Evolutionary conservation across 2,329 filamentous ascomycete species (phyloP), one percentile per base, ranked within the genome.

Genomic region (Botrytis medusae): DNA sequence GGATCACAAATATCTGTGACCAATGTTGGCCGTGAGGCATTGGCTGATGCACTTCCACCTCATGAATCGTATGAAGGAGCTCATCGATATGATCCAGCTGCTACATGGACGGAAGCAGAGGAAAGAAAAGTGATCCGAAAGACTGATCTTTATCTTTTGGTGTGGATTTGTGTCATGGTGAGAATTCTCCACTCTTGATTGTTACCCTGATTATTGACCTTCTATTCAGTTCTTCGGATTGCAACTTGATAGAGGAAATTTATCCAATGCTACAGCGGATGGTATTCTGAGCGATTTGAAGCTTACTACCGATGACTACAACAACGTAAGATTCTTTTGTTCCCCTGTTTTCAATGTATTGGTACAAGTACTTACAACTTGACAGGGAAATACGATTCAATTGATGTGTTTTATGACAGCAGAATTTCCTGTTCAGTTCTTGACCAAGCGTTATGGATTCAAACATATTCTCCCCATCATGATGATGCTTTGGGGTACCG

Each of bases 231-330:
- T 90, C 79, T 89, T 90, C 74, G 86, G 86, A 1, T 83, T 91
- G 7, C 87, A 91, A 75, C 83, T 90, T 37, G 88, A 91, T 79
- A 83, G 89, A 44, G 86, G 86, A 44, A 91, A 91, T 77, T 83
- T 91, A 14, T 75, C 77, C 7, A 88, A 89, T 77, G 89, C 88
- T 12, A 82, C 88, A 22, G 87, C 87, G 0, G 89, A 82, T 81
- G 10, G 84, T 82, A 40, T 74, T 46, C 20, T 72, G n/a, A 72
- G 54, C 16, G 69, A 67, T 60, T 32, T 74, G 25, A 65, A 74
- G 9, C 60, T 73, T 14, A 73, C 67, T 42, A 71, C 61, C 61
- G 62, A 73, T 42, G 76, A 77, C 69, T 78, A 77, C 60, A 78
- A 77, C 12, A 74, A 74, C 44, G 76, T 73, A 57, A 74, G 29